phyloP scores from a whole-genome alignment of 805 yeast species.

The Yamadazyma sp. region DNA sequence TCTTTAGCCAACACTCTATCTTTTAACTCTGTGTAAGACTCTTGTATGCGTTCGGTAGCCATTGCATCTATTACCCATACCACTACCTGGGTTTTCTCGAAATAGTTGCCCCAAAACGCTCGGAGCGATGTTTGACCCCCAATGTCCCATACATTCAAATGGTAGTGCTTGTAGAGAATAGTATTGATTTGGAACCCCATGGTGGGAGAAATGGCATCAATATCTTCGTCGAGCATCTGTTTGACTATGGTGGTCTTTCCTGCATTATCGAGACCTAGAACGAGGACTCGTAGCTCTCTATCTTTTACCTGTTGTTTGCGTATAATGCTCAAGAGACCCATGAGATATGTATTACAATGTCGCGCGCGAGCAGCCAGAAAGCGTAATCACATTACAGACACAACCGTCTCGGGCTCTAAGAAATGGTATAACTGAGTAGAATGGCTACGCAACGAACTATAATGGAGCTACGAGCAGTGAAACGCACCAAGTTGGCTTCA shows the following conservation, averaged over 20 bases:
- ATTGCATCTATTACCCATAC: slow-evolving; percentile 84
- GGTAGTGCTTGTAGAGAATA: slow-evolving; percentile 41
- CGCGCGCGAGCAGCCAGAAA: no score
- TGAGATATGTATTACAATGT: slow-evolving; percentile 25
- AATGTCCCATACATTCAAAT: slow-evolving; percentile 76
- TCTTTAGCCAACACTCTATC: slow-evolving; percentile 63
- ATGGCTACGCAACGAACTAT: slow-evolving; percentile 5
- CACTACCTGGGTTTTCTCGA: slow-evolving; percentile 71
- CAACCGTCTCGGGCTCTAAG: no score
- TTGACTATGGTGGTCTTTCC: slow-evolving; percentile 88
- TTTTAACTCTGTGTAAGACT: slow-evolving; percentile 64
- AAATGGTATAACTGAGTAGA: no score
- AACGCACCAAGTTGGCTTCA: background rate
- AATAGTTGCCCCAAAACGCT: slow-evolving; percentile 73
- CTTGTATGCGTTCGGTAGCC: slow-evolving; percentile 59
- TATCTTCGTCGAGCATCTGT: slow-evolving; percentile 50
- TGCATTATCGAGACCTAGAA: slow-evolving; percentile 85
- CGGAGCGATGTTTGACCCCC: slow-evolving; percentile 60
- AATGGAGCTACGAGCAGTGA: background rate
- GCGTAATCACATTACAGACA: no score
- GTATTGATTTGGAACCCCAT: slow-evolving; percentile 85
- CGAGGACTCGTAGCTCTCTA: slow-evolving; percentile 67
- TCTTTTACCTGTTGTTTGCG: slow-evolving; percentile 82
- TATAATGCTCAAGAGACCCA: slow-evolving; percentile 83
- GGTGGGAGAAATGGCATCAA: slow-evolving; percentile 71